Evolutionary conservation across 306 rosid genomes (phyloP), one percentile per base, ranked within the genome.

Genomic region (Glycyrrhiza uralensis): DNA sequence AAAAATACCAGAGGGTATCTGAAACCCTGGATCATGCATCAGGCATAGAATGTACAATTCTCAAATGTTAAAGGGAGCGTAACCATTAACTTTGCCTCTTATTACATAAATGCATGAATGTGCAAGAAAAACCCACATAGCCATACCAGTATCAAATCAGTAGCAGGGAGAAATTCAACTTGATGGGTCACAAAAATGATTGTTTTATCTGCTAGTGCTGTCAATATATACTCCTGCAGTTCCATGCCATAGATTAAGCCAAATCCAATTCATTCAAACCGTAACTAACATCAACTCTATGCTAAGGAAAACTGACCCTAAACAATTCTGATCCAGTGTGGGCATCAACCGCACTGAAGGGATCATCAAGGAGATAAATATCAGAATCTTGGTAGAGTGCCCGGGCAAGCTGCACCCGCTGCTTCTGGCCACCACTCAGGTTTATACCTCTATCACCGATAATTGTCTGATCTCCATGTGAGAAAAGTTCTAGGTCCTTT

Each of bases 341-440:
- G 29, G 97, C 96, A 69, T 95, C 99, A 82, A 95, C 97, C 7
- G 99, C 97, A 72, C 99, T 95, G 79, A 95, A 95, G 69, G 99
- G 99, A 76, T 95, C 99, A 42, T 95, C 99, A 35, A 95, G 97
- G 71, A 95, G 92, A 88, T 95, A 95, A 76, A 92, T 81, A 79
- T 95, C 97, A 45, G 99, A 96, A 80, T 95, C 96, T 72, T 95
- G 99, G 85, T 95, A 95, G 36, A 95, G 97, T 57, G 99, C 99
- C 61, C 99, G 88, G 18, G 99, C 99, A 70, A 95, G 99, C 88
- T 95, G 99, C 69, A 95, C 97, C 54, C 99, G 84, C 86, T 95
- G 99, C 85, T 92, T 95, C 89, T 95, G 99, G 71, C 99, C 99
- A 59, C 99, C 99, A 80, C 99, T 95, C 80, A 95, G 74, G 81